These are phyloP conservation scores for Euphrasia arctica DNA, from an alignment of 305 asterid species.

Conservation along the genomic window DNA sequence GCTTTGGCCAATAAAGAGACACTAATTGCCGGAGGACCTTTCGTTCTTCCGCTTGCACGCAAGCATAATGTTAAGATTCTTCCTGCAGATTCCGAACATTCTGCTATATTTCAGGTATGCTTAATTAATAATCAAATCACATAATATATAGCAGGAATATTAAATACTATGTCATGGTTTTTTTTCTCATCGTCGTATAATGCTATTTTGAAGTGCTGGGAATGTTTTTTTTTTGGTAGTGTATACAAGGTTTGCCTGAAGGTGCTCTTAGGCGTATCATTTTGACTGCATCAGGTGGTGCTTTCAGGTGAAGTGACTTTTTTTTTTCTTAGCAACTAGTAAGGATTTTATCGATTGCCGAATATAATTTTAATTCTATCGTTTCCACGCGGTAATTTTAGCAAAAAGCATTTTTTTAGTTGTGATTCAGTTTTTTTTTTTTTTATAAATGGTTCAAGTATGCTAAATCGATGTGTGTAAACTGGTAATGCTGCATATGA, in stretches of 20 bases:
- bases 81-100: constrained; percentile 99
- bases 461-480: background rate
- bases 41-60: constrained; percentile 93
- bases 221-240: constrained; percentile 38
- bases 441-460: background rate
- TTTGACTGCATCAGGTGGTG: constrained; percentile 96
- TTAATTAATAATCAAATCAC: background rate
- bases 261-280: constrained; percentile 93
- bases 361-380: no score
- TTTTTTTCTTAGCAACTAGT: no score
- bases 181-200: background rate
- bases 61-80: constrained; percentile 97
- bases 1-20: constrained; percentile 98
- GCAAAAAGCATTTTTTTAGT: background rate
- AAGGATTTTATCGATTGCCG: no score
- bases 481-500: background rate
- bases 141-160: no score
- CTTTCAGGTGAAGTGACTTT: constrained; percentile 63
- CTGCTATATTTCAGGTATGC: constrained; percentile 92
- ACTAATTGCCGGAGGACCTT: constrained; percentile 95
- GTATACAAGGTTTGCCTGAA: constrained; percentile 98
- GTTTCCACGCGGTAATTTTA: no score
- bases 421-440: background rate
- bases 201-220: no score
- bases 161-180: background rate